Percentiles rank a stretch among this genome's conserved stretches.
These are phyloP conservation scores for Claviceps spartinae DNA, from an alignment of 2,329 filamentous ascomycete genomes.

Conservation along the genomic window DNA sequence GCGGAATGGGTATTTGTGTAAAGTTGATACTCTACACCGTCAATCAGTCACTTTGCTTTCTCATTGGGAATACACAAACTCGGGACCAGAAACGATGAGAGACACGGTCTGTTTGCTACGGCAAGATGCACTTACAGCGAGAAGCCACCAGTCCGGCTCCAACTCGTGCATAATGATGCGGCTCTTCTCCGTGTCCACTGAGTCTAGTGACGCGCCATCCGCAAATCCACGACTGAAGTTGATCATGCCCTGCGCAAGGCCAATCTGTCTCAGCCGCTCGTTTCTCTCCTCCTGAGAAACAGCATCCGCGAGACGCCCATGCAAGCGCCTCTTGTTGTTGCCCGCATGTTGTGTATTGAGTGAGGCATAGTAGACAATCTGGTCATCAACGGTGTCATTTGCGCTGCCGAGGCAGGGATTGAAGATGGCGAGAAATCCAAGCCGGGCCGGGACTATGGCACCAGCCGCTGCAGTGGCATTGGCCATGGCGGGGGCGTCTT, in stretches of 20 bases:
- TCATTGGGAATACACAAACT: neutral
- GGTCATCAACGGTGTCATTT: slow-evolving; percentile 50
- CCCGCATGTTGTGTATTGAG: slow-evolving; percentile 24
- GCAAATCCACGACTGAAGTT: slow-evolving; percentile 86
- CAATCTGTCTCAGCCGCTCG: slow-evolving; percentile 81
- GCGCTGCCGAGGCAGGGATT: slow-evolving; percentile 64
- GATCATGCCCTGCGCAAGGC: slow-evolving; percentile 91
- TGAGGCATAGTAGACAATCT: slow-evolving; percentile 91
- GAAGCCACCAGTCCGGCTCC: slow-evolving; percentile 87
- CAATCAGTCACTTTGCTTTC: neutral
- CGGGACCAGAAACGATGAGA: neutral
- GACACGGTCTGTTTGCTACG: neutral
- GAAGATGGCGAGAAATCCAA: slow-evolving; percentile 89
- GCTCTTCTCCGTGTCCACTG: slow-evolving; percentile 81
- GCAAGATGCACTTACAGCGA: slow-evolving; percentile 51
- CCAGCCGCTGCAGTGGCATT: slow-evolving; percentile 10
- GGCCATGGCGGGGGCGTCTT: slow-evolving; percentile 8
- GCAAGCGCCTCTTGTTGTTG: slow-evolving; percentile 28
- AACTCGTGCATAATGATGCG: slow-evolving; percentile 77
- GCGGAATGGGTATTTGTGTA: slow-evolving; percentile 54
- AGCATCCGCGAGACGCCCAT: slow-evolving; percentile 27
- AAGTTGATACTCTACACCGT: slow-evolving; percentile 47
- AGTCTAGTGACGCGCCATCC: slow-evolving; percentile 60
- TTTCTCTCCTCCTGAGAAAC: slow-evolving; percentile 57
- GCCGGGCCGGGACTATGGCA: slow-evolving; percentile 51